Evolutionary conservation across 768 basidiomycete genomes (phyloP).

Genomic region (Trametes gibbosa): DNA sequence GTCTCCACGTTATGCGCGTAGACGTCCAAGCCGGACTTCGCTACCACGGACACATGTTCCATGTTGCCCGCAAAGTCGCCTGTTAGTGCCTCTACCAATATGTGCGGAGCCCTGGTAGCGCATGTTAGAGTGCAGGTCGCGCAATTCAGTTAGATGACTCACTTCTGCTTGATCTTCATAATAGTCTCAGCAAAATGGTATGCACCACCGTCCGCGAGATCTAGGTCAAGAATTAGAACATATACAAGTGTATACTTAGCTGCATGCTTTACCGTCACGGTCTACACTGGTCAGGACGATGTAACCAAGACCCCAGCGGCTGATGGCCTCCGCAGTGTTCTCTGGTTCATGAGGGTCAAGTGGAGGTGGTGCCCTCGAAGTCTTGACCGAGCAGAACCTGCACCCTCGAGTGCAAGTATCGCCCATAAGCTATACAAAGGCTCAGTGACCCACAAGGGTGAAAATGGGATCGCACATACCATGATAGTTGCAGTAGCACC

Average conservation of each 20-base stretch:
- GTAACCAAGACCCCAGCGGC: constrained; percentile 96
- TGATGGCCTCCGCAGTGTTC: constrained; percentile 96
- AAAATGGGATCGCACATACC: constrained; percentile 45
- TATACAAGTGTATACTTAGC: not conserved
- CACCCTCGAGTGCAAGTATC: constrained; percentile 98
- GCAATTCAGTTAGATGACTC: constrained; percentile 20
- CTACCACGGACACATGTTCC: constrained; percentile 75
- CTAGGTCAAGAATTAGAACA: constrained; percentile 38
- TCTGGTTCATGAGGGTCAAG: constrained; percentile 96
- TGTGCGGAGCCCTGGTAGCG: constrained; percentile 76
- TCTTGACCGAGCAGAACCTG: constrained; percentile 97
- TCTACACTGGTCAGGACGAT: constrained; percentile 97
- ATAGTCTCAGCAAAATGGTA: constrained; percentile 96
- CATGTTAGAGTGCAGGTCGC: not conserved
- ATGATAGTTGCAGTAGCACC: constrained; percentile 98
- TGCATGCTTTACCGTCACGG: constrained; percentile 72
- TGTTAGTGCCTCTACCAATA: constrained; percentile 94
- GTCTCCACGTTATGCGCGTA: constrained; percentile 99
- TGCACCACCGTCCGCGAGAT: constrained; percentile 89
- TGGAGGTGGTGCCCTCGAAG: constrained; percentile 82
- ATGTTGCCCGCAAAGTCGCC: constrained; percentile 87
- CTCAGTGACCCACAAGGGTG: not conserved
- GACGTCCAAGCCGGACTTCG: constrained; percentile 92
- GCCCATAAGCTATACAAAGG: constrained; percentile 79
- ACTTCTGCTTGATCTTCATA: constrained; percentile 94